Evolutionary conservation across 2,329 filamentous ascomycete species (phyloP).

Genomic region (Coniochaeta hoffmannii): DNA sequence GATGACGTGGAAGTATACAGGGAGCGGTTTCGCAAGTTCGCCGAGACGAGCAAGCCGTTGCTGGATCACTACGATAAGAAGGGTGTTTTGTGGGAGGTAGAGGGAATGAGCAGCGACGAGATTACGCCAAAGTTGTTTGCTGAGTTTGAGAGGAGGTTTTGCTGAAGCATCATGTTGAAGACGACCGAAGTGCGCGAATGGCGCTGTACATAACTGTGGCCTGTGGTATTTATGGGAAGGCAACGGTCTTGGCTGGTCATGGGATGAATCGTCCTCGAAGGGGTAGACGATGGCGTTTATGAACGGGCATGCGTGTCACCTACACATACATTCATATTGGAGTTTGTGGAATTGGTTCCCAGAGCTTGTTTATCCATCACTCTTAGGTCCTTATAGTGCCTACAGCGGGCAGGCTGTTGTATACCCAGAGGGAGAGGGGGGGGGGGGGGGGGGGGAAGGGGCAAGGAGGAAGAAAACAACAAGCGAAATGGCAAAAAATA

Average conservation of each 20-base stretch:
- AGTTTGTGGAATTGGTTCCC: not conserved
- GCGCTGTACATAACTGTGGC: not conserved
- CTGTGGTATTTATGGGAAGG: not conserved
- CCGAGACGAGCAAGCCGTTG: conserved; percentile 77
- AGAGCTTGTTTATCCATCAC: not conserved
- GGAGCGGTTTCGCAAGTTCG: conserved; percentile 71
- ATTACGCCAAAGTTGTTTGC: conserved; percentile 83
- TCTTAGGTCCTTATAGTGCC: not conserved
- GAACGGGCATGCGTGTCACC: not conserved
- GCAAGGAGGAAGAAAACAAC: not conserved
- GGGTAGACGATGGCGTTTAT: not conserved
- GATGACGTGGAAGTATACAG: conserved; percentile 85
- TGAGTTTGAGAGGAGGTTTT: conserved; percentile 75
- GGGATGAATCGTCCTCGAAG: not conserved
- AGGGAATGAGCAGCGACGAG: conserved; percentile 87
- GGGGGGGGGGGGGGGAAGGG: too few species aligned
- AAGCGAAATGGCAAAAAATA: too few species aligned
- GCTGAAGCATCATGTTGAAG: not conserved
- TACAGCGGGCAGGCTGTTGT: too few species aligned
- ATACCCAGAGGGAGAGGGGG: too few species aligned
- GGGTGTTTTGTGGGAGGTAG: conserved; percentile 78
- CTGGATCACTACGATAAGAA: conserved; percentile 83
- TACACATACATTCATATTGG: not conserved
- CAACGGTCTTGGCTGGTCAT: not conserved
- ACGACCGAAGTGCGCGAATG: not conserved